Base-by-base conservation (phyloP, 768 basidiomycete species). In the Hygrocybe coccinea region DNA sequence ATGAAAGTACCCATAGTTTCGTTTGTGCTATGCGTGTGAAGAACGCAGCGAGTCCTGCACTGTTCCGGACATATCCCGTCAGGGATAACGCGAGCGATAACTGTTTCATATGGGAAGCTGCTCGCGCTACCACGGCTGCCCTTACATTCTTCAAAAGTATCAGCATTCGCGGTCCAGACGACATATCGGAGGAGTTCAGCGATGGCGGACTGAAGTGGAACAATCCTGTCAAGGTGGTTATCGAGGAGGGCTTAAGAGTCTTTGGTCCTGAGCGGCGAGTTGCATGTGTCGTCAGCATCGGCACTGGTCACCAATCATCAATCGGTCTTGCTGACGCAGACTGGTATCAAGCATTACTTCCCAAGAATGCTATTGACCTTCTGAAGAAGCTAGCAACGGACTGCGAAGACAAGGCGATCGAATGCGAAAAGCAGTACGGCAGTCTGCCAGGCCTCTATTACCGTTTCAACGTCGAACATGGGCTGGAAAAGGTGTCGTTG, bases 101-200 rank as follows among this genome's bases (percentile, higher is more conserved):
- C 15, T 70, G 67, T 54, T 57, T 59, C 44, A 71, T 73, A 44
- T 72, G 72, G 71, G 61, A 72, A 60, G 71, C 69, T 6, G 69
- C 65, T 3, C 56, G 71, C 19, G 72, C 71, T 1, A 74, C 72
- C 0, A 69, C 70, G 22, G 70, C 71, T n/a, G 72, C 70, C 2
- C 69, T 69, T 5, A 65, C 61, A 1, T 72, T 69, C 47, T 67
- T 74, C 58, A 64, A 65, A 19, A 48, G 51, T 7, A 67, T 70
- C 51, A 63, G 62, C 25, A 52, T 69, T 14, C 61, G 64, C 12
- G 60, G 61, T 4, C 24, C n/a, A 19, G 60, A 64, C 21, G 19
- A 10, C 11, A 41, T 41, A 41, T 41, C 39, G 39, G 41, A 39
- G 6, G 64, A 68, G 25, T 71, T 66, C 41, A 58, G 69, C 15